Base-by-base conservation (phyloP, 805 yeast species). In the Saccharomycodes ludwigii region DNA sequence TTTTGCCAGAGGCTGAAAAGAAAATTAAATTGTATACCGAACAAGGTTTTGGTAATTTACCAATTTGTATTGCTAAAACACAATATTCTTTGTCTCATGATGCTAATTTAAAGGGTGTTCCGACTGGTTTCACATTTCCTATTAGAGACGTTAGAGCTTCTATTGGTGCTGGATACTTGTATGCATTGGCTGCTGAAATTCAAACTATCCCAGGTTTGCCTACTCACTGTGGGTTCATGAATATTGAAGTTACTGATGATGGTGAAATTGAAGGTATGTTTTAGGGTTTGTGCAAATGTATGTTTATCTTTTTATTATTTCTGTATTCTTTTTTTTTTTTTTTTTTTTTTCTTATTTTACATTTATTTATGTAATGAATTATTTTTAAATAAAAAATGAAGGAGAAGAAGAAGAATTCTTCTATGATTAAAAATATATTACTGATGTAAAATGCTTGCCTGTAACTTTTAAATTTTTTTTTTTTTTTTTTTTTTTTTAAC, bases 121-220 rank as follows among this genome's bases (percentile, higher is more conserved):
- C 93, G 44, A 67, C 73, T 14, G 88, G 78, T 2, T 80, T 79
- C 60, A 72, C 65, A 24, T 74, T 80, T 63, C 93, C 93, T 35
- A 75, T 80, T 44, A 68, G 88, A 61, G 93, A 80, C 44, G 75
- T 80, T 36, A 69, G 82, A 52, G 76, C 77, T 12, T 72, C 80
- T 14, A 68, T 76, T 43, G 93, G 93, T 58, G 91, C 91, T 23
- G 91, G 91, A 4, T 80, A 80, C 57, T 65, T 80, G 55, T 80
- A 79, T 49, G 91, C 88, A 4, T 64, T 80, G 46, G 91, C 93
- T 4, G 91, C 84, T 33, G 86, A 79, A 55, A 80, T 80, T 48
- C 82, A 76, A 64, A 80, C 93, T 27, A 80, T 80, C 47, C 93
- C 93, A 18, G 91, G 93, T 38, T 66, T 80, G 52, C 82, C 91